Evolutionary conservation across 2,329 filamentous ascomycete genomes (phyloP).

Genomic region (Aureobasidium melanogenum): DNA sequence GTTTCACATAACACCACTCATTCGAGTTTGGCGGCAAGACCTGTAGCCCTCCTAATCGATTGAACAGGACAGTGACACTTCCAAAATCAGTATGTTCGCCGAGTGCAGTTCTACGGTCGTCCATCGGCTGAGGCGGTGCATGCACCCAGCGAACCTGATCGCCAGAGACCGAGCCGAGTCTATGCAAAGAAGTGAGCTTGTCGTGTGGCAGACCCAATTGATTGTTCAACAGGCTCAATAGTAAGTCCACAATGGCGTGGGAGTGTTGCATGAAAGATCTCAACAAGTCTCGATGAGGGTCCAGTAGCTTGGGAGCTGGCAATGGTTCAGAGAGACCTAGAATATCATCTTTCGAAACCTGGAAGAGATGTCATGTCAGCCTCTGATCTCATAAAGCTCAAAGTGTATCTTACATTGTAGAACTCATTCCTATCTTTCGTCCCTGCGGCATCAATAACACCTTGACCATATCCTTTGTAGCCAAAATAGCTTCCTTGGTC

Average conservation of each 20-base stretch:
- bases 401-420: constrained; percentile 37
- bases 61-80: constrained; percentile 48
- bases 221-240: constrained; percentile 37
- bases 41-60: constrained; percentile 47
- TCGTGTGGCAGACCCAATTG: constrained; percentile 34
- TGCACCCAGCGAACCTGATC: constrained; percentile 48
- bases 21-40: constrained; percentile 28
- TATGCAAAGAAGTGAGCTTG: constrained; percentile 39
- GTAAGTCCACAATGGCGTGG: constrained; percentile 37
- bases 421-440: constrained; percentile 46
- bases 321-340: constrained; percentile 32
- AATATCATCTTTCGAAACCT: constrained; percentile 46
- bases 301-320: constrained; percentile 36
- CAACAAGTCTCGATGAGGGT: constrained; percentile 28
- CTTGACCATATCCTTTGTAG: constrained; percentile 36
- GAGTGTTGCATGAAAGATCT: constrained; percentile 36
- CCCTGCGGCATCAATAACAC: constrained; percentile 39
- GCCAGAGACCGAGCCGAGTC: constrained; percentile 33
- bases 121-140: constrained; percentile 37
- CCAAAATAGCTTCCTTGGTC: constrained; percentile 44
- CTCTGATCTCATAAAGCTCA: neutral
- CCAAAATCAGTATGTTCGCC: constrained; percentile 51
- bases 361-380: neutral
- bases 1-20: constrained; percentile 46
- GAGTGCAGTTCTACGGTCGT: constrained; percentile 35